Conservation (phyloP, 495 filamentous ascomycete genomes). For the Durotheca rogersii region DNA sequence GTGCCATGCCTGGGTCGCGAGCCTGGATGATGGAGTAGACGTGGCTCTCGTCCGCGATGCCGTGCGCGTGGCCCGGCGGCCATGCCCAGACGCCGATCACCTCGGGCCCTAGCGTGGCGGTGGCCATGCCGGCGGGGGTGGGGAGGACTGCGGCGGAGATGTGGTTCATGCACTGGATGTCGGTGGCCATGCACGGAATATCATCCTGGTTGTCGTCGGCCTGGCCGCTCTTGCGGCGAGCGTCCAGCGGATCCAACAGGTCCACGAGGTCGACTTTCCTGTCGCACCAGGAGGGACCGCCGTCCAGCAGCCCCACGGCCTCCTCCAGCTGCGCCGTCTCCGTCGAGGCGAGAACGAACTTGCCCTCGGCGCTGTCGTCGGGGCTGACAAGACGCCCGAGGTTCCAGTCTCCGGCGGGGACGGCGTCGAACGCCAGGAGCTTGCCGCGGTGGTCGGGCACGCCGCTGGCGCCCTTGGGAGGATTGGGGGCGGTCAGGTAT, state of each 20-base stretch:
- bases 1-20: constrained; percentile 34
- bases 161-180: constrained; percentile 13
- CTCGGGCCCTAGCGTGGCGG: constrained; percentile 4
- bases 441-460: constrained; percentile 2
- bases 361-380: constrained; percentile 3
- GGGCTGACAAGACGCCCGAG: constrained; percentile 10
- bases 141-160: constrained; percentile 5
- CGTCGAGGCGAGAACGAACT: constrained; percentile 10
- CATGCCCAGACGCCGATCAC: constrained; percentile 12
- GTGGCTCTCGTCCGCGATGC: constrained; percentile 6
- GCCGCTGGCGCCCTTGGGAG: constrained; percentile 8
- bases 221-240: constrained; percentile 4
- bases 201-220: constrained; percentile 6
- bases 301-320: constrained; percentile 1
- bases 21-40: constrained; percentile 11
- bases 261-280: constrained; percentile 9
- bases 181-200: too few relatives aligned
- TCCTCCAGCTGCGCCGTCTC: constrained; percentile 9
- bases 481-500: constrained; percentile 7
- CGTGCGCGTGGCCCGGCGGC: constrained; percentile 10
- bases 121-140: constrained; percentile 5
- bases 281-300: neutral
- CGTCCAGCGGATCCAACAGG: constrained; percentile 4
- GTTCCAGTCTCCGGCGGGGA: constrained; percentile 12
- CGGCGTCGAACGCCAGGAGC: constrained; percentile 7